A percentile compares a stretch with the other conserved stretches of the same genome.
Conservation (phyloP, 1,284 basidiomycete species). For the Sanghuangporus weigelae region DNA sequence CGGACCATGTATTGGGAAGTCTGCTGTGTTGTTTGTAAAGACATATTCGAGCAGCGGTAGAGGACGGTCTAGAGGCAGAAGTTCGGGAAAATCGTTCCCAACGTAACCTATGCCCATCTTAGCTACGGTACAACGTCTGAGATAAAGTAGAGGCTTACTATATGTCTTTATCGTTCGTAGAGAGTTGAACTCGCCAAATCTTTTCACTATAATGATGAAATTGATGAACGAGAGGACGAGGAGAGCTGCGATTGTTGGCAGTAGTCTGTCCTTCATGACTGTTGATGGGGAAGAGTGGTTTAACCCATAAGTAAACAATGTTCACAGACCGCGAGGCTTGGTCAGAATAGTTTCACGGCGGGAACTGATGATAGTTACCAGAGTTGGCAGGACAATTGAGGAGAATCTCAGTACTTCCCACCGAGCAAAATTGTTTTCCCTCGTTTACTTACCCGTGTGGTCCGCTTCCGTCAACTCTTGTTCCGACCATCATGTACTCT, state of each 20-base stretch:
- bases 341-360: background rate
- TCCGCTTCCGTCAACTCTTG: background rate
- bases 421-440: background rate
- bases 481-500: background rate
- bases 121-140: background rate
- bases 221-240: slow-evolving; percentile 10
- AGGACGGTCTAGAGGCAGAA: slow-evolving; percentile 3
- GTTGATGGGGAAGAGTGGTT: background rate
- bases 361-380: background rate
- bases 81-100: slow-evolving; percentile 11
- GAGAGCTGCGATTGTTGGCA: slow-evolving; percentile 5
- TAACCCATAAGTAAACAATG: background rate
- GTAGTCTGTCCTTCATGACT: slow-evolving; percentile 4
- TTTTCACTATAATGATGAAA: slow-evolving; percentile 7
- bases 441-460: background rate
- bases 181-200: background rate
- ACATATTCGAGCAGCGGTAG: background rate
- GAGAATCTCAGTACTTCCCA: background rate
- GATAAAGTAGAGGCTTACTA: background rate
- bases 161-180: slow-evolving; percentile 4
- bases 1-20: slow-evolving; percentile 11
- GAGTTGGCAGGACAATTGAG: background rate
- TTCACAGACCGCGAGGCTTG: background rate
- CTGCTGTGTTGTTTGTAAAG: slow-evolving; percentile 5
- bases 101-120: slow-evolving; percentile 25